phyloP scores from a whole-genome alignment of 2,329 filamentous ascomycete genomes.

The Endoconidiophora laricicola region DNA sequence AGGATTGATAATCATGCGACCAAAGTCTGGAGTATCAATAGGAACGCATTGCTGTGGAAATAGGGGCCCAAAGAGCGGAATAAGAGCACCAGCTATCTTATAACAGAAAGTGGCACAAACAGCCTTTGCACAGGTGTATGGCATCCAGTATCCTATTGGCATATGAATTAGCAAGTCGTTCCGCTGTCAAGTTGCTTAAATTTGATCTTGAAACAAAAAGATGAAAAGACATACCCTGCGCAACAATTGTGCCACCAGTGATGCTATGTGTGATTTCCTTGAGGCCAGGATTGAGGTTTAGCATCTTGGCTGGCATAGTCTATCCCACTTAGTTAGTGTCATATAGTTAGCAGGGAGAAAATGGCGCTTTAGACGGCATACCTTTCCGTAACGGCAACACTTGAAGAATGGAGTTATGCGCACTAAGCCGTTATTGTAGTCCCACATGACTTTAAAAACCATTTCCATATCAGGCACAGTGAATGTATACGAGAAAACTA shows the following conservation, averaged over 20 bases:
- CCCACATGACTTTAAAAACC: constrained; percentile 77
- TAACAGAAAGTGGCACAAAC: constrained; percentile 83
- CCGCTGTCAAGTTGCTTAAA: too few relatives aligned
- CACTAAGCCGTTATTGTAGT: constrained; percentile 87
- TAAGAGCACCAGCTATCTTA: constrained; percentile 66
- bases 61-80: constrained; percentile 72
- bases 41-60: constrained; percentile 60
- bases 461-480: constrained; percentile 47
- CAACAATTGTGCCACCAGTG: constrained; percentile 76
- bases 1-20: constrained; percentile 48
- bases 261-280: constrained; percentile 87
- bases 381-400: constrained; percentile 74
- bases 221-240: constrained; percentile 51
- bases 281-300: constrained; percentile 62
- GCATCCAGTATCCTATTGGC: constrained; percentile 81
- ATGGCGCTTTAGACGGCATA: constrained; percentile 23
- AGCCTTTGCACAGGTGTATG: constrained; percentile 69
- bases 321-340: constrained; percentile 22
- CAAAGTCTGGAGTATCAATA: constrained; percentile 46
- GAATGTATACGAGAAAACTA: constrained; percentile 78
- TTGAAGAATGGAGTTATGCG: constrained; percentile 94
- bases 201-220: constrained; percentile 12
- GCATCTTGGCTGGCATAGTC: constrained; percentile 78
- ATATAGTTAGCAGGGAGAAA: not conserved
- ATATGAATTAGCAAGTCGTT: constrained; percentile 11